Conservation (phyloP, 78 protist genomes). For the Dictyostelium intermedium region DNA sequence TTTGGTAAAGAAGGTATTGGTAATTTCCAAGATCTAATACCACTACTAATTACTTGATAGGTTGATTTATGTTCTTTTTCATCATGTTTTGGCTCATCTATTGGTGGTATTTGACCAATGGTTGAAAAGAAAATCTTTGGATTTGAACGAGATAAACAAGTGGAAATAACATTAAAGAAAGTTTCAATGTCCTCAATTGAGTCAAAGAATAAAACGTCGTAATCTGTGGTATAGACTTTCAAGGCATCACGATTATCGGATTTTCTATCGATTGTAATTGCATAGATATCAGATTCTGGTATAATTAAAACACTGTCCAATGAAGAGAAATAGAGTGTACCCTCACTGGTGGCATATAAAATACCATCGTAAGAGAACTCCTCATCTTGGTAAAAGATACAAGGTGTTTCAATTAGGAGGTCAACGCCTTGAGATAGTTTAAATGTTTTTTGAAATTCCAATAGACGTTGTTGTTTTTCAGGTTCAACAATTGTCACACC, state of each 20-base stretch:
- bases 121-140: neutral
- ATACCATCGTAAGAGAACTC: slow-evolving; percentile 45
- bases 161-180: neutral
- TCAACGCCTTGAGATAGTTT: slow-evolving; percentile 27
- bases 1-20: neutral
- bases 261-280: slow-evolving; percentile 22
- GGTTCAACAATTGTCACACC: neutral
- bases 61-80: neutral
- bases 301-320: slow-evolving; percentile 20
- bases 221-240: slow-evolving; percentile 14
- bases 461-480: neutral
- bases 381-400: slow-evolving; percentile 30
- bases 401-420: neutral
- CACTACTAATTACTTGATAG: neutral
- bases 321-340: slow-evolving; percentile 20
- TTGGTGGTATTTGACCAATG: neutral
- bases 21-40: slow-evolving; percentile 3
- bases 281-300: neutral
- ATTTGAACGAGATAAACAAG: neutral
- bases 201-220: slow-evolving; percentile 29
- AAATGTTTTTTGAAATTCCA: slow-evolving; percentile 57
- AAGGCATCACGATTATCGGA: slow-evolving; percentile 31
- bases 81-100: neutral
- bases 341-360: slow-evolving; percentile 17
- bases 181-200: slow-evolving; percentile 12